Evolutionary conservation across 768 basidiomycete species (phyloP).

Genomic region (Naganishia kalamii): DNA sequence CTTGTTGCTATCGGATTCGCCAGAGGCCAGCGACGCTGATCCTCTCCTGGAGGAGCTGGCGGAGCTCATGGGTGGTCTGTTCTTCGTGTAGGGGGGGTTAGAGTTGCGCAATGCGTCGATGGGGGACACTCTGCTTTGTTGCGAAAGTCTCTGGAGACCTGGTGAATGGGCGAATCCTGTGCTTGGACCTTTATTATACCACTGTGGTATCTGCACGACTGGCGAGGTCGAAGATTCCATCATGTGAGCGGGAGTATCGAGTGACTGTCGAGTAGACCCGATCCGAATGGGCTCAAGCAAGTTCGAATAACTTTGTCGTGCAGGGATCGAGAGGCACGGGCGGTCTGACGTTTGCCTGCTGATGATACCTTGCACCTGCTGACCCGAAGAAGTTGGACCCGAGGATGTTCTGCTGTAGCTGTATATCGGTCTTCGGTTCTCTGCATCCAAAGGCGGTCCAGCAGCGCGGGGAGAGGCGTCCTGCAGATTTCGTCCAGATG

Average conservation of each 20-base stretch:
- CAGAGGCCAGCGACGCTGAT: background rate
- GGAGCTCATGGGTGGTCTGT: background rate
- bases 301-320: too few species aligned
- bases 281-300: too few species aligned
- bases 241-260: background rate
- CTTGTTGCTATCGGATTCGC: background rate
- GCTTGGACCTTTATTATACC: background rate
- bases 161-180: background rate
- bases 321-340: too few species aligned
- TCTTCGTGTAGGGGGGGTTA: background rate
- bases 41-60: background rate
- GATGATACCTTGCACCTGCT: too few species aligned
- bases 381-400: too few species aligned
- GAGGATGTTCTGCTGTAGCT: too few species aligned
- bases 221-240: background rate
- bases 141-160: background rate
- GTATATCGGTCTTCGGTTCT: background rate
- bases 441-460: background rate
- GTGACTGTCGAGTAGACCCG: background rate
- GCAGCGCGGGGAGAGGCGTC: background rate
- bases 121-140: background rate
- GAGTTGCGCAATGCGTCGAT: slow-evolving; percentile 1
- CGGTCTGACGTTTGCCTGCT: too few species aligned
- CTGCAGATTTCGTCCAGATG: background rate
- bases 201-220: background rate